A percentile compares a stretch with the other conserved stretches of the same genome.
Conservation (phyloP, 768 basidiomycete genomes). For the Mycena chlorophos region DNA sequence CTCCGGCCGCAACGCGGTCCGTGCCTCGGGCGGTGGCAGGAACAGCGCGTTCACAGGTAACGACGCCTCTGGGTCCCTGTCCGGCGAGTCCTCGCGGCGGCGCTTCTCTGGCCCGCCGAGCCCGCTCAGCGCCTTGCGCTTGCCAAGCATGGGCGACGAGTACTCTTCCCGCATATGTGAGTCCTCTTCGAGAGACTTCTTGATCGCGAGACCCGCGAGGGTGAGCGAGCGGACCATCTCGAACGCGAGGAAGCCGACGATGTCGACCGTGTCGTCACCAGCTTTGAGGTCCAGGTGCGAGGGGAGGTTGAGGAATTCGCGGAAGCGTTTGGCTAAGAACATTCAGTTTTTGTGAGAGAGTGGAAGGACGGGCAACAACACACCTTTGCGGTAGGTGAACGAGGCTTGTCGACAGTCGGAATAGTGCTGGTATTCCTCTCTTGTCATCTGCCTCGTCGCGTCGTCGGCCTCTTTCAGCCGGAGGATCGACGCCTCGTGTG, state of each 20-base stretch:
- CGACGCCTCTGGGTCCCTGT: constrained; percentile 60
- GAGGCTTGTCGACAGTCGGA: constrained; percentile 96
- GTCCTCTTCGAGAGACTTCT: constrained; percentile 69
- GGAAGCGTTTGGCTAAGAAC: constrained; percentile 83
- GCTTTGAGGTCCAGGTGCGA: constrained; percentile 83
- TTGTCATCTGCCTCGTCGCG: constrained; percentile 91
- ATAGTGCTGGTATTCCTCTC: constrained; percentile 96
- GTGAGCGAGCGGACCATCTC: constrained; percentile 96
- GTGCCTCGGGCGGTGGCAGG: constrained; percentile 76
- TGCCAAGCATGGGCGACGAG: constrained; percentile 63
- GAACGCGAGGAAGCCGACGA: constrained; percentile 95
- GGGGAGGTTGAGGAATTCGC: constrained; percentile 90
- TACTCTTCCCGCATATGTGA: constrained; percentile 67
- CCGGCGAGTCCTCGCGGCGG: constrained; percentile 60
- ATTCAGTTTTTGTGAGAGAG: not conserved
- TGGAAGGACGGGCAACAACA: constrained; percentile 19
- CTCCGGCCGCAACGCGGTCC: constrained; percentile 75
- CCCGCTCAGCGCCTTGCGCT: constrained; percentile 57
- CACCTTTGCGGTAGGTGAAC: constrained; percentile 96
- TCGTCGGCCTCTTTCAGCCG: constrained; percentile 94
- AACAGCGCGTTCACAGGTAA: constrained; percentile 75
- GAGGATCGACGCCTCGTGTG: constrained; percentile 90
- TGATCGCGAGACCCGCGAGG: constrained; percentile 82
- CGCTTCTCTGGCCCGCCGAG: constrained; percentile 52
- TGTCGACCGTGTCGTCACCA: constrained; percentile 93